A percentile compares a stretch with the other conserved stretches of the same genome.
These are phyloP conservation scores for Trametes punicea DNA, from an alignment of 768 basidiomycete genomes.

Conservation along the genomic window DNA sequence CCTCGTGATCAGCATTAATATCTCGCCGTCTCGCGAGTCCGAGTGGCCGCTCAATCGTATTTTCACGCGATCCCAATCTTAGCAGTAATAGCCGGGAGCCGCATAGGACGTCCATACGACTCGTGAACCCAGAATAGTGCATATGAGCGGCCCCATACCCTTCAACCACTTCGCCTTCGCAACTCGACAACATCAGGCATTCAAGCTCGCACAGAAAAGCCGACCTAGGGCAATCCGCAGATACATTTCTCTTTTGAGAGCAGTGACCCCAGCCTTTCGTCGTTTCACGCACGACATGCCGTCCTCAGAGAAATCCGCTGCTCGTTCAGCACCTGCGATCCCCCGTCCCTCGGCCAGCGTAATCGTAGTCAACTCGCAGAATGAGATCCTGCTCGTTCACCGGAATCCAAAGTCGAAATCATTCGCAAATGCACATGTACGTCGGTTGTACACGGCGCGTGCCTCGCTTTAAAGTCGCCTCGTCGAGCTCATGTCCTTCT, in stretches of 20 bases:
- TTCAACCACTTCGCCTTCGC: too few relatives aligned
- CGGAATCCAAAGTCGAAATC: constrained; percentile 60
- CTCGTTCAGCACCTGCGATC: constrained; percentile 2
- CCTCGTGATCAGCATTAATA: too few relatives aligned
- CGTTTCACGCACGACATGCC: neutral
- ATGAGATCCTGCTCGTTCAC: constrained; percentile 70
- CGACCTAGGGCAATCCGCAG: too few relatives aligned
- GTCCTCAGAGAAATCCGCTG: neutral
- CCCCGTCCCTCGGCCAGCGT: constrained; percentile 68
- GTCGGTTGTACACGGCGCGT: constrained; percentile 22
- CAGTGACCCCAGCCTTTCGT: neutral
- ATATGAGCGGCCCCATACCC: too few relatives aligned
- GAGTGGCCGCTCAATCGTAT: too few relatives aligned
- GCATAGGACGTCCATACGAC: too few relatives aligned
- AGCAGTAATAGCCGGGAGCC: too few relatives aligned
- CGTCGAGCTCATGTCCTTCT: neutral
- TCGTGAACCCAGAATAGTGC: too few relatives aligned
- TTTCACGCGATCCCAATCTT: too few relatives aligned
- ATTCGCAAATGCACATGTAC: constrained; percentile 66
- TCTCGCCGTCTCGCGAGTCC: too few relatives aligned
- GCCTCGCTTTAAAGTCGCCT: neutral
- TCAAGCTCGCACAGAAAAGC: too few relatives aligned
- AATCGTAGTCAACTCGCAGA: constrained; percentile 59
- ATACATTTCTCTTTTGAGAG: neutral
- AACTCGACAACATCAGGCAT: too few relatives aligned